Base-by-base conservation (phyloP, 257 asterid genomes). In the Nicotiana attenuata region DNA sequence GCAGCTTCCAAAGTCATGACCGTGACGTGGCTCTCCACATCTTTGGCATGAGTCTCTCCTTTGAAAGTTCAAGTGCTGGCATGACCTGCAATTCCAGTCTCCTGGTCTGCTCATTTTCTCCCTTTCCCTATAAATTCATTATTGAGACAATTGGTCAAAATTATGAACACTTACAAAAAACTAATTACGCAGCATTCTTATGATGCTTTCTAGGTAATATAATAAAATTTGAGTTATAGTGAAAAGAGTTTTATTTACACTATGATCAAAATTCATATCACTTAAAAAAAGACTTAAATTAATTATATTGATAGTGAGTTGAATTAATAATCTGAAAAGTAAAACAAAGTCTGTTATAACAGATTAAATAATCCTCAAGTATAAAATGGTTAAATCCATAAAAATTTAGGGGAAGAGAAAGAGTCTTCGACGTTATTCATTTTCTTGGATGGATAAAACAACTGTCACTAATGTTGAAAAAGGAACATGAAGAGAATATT, bases 51-150 rank as follows among this genome's bases (percentile, higher is more conserved):
- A 91, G 78, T 94, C 99, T 71, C 99, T 87, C 88, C 99, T 85
- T 85, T 96, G 99, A 38, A 96, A 96, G 85, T 96, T 96, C 88
- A 92, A 88, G 91, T 96, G 93, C 84, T 96, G 98, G 95, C 99
- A 96, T 64, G 97, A 88, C 83, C 96, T 87, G 92, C 99, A 96
- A 91, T 94, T 94, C 99, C 99, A 96, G 83, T 94, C 99, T 86
- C 99, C 99, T 9, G 98, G 97, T 89, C 98, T 90, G 88, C 86
- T 96, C 99, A 96, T 96, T 57, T 82, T 85, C 53, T 66, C 57
- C 87, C 24, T 71, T 73, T 45, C 9, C 31, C 81, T 57, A 50
- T 33, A 50, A 13, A n/a, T 50, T n/a, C 55, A 52, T 52, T 11
- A 52, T 52, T 52, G 7, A 14, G 17, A 52, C 14, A 13, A 52